Evolutionary conservation across 2,329 filamentous ascomycete genomes (phyloP).

Genomic region (Aspergillus nomiae): DNA sequence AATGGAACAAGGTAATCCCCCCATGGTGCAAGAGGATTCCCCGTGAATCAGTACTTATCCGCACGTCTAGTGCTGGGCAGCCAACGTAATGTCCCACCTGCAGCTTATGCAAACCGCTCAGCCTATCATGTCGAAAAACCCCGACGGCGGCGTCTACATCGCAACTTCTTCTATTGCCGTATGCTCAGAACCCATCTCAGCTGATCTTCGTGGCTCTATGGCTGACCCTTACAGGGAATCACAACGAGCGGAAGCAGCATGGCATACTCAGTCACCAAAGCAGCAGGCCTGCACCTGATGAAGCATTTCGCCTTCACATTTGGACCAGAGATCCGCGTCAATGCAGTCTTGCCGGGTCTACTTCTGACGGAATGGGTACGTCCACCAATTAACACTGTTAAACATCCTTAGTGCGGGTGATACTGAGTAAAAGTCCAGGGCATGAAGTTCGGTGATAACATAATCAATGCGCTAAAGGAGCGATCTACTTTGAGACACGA

Average conservation of each 20-base stretch:
- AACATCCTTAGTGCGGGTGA: neutral
- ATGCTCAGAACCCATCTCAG: constrained; percentile 17
- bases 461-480: neutral
- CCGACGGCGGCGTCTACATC: constrained; percentile 64
- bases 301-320: constrained; percentile 65
- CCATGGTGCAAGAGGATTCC: neutral
- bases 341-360: constrained; percentile 66
- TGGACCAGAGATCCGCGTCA: constrained; percentile 64
- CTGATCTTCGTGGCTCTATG: too few relatives aligned
- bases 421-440: neutral
- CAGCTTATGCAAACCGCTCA: constrained; percentile 59
- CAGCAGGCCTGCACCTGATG: constrained; percentile 70
- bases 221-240: constrained; percentile 42
- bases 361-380: constrained; percentile 68
- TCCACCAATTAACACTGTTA: neutral
- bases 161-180: constrained; percentile 66
- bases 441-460: neutral
- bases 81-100: constrained; percentile 61
- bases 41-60: neutral
- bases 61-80: constrained; percentile 56
- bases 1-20: constrained; percentile 62
- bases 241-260: constrained; percentile 58
- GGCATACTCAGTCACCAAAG: constrained; percentile 78
- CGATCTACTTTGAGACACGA: neutral
- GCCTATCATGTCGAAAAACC: constrained; percentile 61